Evolutionary conservation across 139 green algal genomes (phyloP).

Genomic region (Chlamydomonas sphaeroides): DNA sequence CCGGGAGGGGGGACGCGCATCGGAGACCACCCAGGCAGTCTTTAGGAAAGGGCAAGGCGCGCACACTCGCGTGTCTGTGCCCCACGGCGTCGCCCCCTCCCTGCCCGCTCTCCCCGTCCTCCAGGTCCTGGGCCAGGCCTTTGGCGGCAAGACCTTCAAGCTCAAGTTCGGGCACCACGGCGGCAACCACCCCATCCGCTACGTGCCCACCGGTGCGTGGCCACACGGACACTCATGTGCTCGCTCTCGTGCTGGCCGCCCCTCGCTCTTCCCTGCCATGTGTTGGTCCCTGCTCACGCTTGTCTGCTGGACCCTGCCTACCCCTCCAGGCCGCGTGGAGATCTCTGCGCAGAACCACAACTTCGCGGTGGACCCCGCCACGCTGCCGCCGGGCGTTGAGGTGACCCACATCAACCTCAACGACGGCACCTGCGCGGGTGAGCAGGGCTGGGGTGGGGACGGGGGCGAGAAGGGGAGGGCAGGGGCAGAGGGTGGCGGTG

Average conservation of each 20-base stretch:
- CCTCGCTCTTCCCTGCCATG: too few relatives aligned
- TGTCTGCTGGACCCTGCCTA: too few relatives aligned
- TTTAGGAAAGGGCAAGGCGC: too few relatives aligned
- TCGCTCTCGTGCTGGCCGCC: too few relatives aligned
- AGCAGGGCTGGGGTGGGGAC: conserved; percentile 41
- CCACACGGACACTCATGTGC: not conserved
- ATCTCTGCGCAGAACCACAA: conserved; percentile 99
- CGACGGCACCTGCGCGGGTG: conserved; percentile 97
- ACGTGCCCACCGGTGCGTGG: conserved; percentile 66
- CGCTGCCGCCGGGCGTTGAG: conserved; percentile 88
- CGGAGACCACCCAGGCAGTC: too few relatives aligned
- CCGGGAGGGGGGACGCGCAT: too few relatives aligned
- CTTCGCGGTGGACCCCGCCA: conserved; percentile 95
- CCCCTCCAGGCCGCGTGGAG: conserved; percentile 80
- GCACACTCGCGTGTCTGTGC: too few relatives aligned
- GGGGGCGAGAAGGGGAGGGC: too few relatives aligned
- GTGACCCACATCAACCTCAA: conserved; percentile 99
- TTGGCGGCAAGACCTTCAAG: conserved; percentile 98
- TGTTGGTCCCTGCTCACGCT: too few relatives aligned
- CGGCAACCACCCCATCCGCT: conserved; percentile 97
- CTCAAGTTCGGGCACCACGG: conserved; percentile 99
- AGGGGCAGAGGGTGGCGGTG: too few relatives aligned
- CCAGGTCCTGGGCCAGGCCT: conserved; percentile 93
- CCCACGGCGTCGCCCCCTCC: too few relatives aligned
- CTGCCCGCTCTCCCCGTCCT: not conserved